Base-by-base conservation (phyloP, 2,329 filamentous ascomycete genomes). In the Fusarium sp. region DNA sequence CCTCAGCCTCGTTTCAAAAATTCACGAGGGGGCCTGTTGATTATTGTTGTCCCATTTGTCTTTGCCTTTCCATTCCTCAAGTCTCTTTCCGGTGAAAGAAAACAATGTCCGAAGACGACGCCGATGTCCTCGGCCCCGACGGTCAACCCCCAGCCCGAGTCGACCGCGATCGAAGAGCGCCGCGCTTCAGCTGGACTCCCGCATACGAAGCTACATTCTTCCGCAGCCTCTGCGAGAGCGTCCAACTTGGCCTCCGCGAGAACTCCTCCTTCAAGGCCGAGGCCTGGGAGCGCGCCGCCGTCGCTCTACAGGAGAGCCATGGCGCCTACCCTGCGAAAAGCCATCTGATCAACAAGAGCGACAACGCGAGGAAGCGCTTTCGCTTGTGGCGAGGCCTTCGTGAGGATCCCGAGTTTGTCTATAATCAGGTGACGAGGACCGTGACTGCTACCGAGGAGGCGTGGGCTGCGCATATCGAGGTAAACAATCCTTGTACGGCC, bases 331-430 rank as follows among this genome's bases (percentile, higher is more conserved):
- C 86, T n/a, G 83, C 86, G 64, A 88, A 88, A 77, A 84, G 82
- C 70, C 86, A 88, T 55, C 82, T 88, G 35, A 87, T 88, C 76
- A 88, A 88, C 79, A 88, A 88, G 78, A 87, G 85, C 67, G 86
- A 88, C 77, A 88, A 88, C 75, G 86, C 86, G 61, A 82, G 86
- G 50, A 88, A 88, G 76, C 85, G 86, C 71, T 88, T 88, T 64
- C 84, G 86, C n/a, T 78, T 88, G 52, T 88, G 86, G 86, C 78
- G 86, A 19, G 85, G 86, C 22, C 75, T 88, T 68, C 79, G 86
- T 23, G 86, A 88, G 73, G 82, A 88, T 59, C 82, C 84, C 4
- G 84, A 86, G 14, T 88, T 88, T 59, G 74, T 82, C 4, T 88
- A 88, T 71, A 85, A 87, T 63, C 77, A 81, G 7, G 75, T 77